Conservation (phyloP, 2,329 filamentous ascomycete species). For the Fusarium sp. region DNA sequence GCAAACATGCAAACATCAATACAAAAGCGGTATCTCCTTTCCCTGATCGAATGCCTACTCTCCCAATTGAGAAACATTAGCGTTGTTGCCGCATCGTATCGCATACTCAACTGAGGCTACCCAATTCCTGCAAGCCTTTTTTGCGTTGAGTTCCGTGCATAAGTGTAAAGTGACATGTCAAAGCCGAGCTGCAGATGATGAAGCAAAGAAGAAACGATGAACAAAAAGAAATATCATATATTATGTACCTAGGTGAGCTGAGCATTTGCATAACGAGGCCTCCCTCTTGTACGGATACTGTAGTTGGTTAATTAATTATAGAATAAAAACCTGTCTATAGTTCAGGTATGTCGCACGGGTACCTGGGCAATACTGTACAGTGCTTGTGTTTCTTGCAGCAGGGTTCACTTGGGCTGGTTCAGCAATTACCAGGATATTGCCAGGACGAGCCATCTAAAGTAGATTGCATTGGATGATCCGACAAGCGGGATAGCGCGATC, state of each 20-base stretch:
- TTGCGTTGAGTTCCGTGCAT: constrained; percentile 20
- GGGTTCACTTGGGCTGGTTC: neutral
- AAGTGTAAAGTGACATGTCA: constrained; percentile 28
- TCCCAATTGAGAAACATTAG: constrained; percentile 13
- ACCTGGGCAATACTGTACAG: constrained; percentile 12
- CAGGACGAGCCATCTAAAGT: constrained; percentile 30
- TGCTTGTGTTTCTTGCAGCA: neutral
- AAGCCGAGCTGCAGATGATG: constrained; percentile 13
- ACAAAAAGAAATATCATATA: constrained; percentile 2
- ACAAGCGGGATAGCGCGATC: constrained; percentile 43
- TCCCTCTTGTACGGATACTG: neutral
- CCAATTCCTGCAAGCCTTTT: constrained; percentile 23
- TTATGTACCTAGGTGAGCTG: neutral
- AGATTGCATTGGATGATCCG: constrained; percentile 28
- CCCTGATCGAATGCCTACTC: neutral
- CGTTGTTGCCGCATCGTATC: constrained; percentile 41
- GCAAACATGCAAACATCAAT: constrained; percentile 4
- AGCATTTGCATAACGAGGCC: constrained; percentile 8
- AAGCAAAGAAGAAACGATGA: constrained; percentile 9
- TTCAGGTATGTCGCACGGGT: neutral
- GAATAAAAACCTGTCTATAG: neutral
- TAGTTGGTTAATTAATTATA: neutral
- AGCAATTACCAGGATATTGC: neutral
- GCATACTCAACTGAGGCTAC: constrained; percentile 25
- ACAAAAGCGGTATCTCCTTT: neutral